Evolutionary conservation across 1,139 yeast genomes (phyloP).

Genomic region (Yamadazyma songkhlaensis): DNA sequence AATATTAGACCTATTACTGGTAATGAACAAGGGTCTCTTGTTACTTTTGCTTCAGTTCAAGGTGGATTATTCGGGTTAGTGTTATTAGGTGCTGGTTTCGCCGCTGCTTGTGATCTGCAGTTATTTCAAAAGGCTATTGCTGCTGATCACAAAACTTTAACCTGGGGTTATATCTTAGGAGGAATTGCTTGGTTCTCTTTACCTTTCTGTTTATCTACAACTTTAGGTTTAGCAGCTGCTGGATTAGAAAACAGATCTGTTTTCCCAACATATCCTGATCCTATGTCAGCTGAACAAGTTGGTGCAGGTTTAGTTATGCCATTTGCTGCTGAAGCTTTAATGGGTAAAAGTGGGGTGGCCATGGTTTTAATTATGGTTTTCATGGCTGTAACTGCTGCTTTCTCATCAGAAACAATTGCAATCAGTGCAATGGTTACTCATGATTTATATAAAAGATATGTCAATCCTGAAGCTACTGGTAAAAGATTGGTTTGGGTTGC

Average conservation of each 20-base stretch:
- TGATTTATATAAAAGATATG: slow-evolving; percentile 33
- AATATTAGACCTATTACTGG: slow-evolving; percentile 37
- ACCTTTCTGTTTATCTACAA: slow-evolving; percentile 37
- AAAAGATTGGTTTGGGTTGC: slow-evolving; percentile 27
- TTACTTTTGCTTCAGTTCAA: slow-evolving; percentile 43
- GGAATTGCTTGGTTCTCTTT: slow-evolving; percentile 41
- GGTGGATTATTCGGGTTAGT: slow-evolving; percentile 34
- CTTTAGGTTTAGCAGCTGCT: slow-evolving; percentile 34
- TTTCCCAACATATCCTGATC: slow-evolving; percentile 24
- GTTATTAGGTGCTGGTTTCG: slow-evolving; percentile 15
- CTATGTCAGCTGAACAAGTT: slow-evolving; percentile 15
- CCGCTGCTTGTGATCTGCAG: slow-evolving; percentile 40
- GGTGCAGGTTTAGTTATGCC: slow-evolving; percentile 23
- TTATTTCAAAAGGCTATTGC: slow-evolving; percentile 45
- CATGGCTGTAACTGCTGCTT: slow-evolving; percentile 41
- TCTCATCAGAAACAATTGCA: slow-evolving; percentile 37
- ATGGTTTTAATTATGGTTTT: slow-evolving; percentile 33
- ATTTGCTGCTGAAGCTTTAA: slow-evolving; percentile 22
- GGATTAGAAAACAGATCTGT: slow-evolving; percentile 28
- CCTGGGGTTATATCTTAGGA: slow-evolving; percentile 35
- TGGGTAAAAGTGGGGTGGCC: slow-evolving; percentile 35
- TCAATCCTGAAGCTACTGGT: slow-evolving; percentile 35
- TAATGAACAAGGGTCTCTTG: slow-evolving; percentile 44
- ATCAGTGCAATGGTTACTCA: slow-evolving; percentile 35
- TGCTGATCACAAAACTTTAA: slow-evolving; percentile 30